phyloP scores from a whole-genome alignment of 352 stramenopile species.

The Globisporangium spinosum region DNA sequence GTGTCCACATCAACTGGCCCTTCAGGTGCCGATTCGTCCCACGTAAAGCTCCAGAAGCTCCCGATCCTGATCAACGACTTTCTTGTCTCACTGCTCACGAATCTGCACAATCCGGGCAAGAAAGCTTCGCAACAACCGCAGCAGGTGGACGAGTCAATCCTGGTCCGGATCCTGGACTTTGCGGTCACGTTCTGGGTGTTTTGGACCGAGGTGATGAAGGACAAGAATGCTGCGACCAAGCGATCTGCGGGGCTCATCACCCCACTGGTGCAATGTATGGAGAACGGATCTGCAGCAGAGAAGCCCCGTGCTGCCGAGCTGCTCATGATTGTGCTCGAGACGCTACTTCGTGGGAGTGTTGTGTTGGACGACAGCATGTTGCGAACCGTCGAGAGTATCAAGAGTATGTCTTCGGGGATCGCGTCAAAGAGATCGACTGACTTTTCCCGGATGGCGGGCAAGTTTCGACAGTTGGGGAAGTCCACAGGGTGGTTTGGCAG shows the following conservation, averaged over 20 bases:
- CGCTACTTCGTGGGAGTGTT: conserved; percentile 48
- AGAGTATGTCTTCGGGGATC: conserved; percentile 41
- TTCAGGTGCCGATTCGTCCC: conserved; percentile 19
- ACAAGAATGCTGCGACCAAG: conserved; percentile 45
- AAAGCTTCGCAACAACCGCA: conserved; percentile 14
- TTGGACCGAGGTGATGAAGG: conserved; percentile 50
- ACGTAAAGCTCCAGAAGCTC: conserved; percentile 56
- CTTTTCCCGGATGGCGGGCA: conserved; percentile 59
- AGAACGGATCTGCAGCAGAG: conserved; percentile 39
- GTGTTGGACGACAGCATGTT: conserved; percentile 48
- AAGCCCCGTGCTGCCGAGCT: conserved; percentile 63
- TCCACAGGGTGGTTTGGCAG: conserved; percentile 43
- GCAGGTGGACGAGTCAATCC: conserved; percentile 40
- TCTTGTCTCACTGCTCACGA: conserved; percentile 44
- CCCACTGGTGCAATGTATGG: conserved; percentile 57
- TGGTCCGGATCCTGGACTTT: conserved; percentile 72
- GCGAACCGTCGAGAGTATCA: conserved; percentile 45
- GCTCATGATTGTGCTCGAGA: conserved; percentile 59
- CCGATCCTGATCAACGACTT: conserved; percentile 74
- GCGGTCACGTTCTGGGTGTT: conserved; percentile 74
- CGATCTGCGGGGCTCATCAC: conserved; percentile 46
- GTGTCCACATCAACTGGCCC: conserved; percentile 11
- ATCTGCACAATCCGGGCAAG: conserved; percentile 36
- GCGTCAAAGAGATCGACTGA: conserved; percentile 65
- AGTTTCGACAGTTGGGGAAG: conserved; percentile 60